A percentile compares a stretch with the other conserved stretches of the same genome.
Conservation (phyloP, 2,329 filamentous ascomycete species). For the Xylaria digitata region DNA sequence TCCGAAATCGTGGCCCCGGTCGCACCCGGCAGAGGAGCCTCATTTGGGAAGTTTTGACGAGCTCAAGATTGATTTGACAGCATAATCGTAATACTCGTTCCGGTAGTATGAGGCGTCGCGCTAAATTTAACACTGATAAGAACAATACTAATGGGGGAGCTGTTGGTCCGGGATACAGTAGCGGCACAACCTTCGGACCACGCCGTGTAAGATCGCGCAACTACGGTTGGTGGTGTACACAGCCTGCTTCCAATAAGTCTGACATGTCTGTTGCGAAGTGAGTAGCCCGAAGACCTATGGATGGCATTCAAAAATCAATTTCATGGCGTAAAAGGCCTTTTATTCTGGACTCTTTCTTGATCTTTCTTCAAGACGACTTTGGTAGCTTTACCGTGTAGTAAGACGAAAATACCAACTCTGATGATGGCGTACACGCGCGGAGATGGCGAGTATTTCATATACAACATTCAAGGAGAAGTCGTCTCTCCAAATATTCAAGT, state of each 20-base stretch:
- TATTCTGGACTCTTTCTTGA: neutral
- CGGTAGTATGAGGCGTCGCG: neutral
- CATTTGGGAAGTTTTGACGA: slow-evolving; percentile 4
- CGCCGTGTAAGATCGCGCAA: slow-evolving; percentile 6
- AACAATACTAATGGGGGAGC: neutral
- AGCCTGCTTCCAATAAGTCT: slow-evolving; percentile 8
- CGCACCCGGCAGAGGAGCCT: slow-evolving; percentile 10
- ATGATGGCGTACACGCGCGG: slow-evolving; percentile 15
- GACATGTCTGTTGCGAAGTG: neutral
- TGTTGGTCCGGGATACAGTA: slow-evolving; percentile 12
- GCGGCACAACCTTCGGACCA: slow-evolving; percentile 6
- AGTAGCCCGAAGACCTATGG: neutral
- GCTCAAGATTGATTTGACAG: neutral
- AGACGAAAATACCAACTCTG: neutral
- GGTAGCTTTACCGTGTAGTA: neutral
- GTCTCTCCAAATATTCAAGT: slow-evolving; percentile 23
- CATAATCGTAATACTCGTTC: neutral
- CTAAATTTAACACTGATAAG: slow-evolving; percentile 16
- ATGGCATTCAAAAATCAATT: neutral
- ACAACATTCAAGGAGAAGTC: slow-evolving; percentile 23
- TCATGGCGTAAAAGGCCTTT: neutral
- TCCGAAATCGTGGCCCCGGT: slow-evolving; percentile 8
- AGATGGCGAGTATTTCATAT: slow-evolving; percentile 27
- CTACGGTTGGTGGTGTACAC: slow-evolving; percentile 6
- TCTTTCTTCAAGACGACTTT: neutral